Evolutionary conservation across 2,329 filamentous ascomycete genomes (phyloP).

Genomic region (Botrytis aclada): DNA sequence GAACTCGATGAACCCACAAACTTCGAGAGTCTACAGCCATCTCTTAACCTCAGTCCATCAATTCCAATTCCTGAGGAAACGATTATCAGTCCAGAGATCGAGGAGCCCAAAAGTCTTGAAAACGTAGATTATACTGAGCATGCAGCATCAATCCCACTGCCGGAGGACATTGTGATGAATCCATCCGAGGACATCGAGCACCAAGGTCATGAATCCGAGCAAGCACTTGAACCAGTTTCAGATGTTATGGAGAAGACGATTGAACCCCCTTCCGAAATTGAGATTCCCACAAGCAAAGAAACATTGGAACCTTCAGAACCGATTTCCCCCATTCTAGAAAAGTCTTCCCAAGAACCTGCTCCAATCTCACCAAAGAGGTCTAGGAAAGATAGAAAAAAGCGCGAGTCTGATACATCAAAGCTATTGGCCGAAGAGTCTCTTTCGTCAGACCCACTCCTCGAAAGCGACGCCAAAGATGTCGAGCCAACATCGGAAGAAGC

Average conservation of each 20-base stretch:
- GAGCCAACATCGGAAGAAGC: not conserved
- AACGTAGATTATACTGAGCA: not conserved
- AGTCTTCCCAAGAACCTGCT: constrained; percentile 15
- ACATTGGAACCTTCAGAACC: not conserved
- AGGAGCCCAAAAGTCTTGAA: not conserved
- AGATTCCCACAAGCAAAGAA: not conserved
- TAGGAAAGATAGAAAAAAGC: constrained; percentile 30
- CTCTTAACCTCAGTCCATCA: not conserved
- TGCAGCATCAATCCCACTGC: not conserved
- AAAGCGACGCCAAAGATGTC: not conserved
- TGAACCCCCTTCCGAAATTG: not conserved
- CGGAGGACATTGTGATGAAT: not conserved
- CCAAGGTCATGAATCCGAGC: not conserved
- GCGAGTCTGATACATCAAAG: constrained; percentile 20
- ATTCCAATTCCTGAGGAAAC: no score
- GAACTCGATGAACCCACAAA: not conserved
- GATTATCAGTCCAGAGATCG: not conserved
- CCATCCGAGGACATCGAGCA: not conserved
- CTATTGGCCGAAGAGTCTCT: constrained; percentile 4
- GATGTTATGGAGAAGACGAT: not conserved
- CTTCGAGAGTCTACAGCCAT: not conserved
- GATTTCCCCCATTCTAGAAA: not conserved
- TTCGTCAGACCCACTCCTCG: not conserved
- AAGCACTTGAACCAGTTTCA: not conserved
- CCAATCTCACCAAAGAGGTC: constrained; percentile 23